Evolutionary conservation across 306 rosid species (phyloP).

Genomic region (Nissolia schottii): DNA sequence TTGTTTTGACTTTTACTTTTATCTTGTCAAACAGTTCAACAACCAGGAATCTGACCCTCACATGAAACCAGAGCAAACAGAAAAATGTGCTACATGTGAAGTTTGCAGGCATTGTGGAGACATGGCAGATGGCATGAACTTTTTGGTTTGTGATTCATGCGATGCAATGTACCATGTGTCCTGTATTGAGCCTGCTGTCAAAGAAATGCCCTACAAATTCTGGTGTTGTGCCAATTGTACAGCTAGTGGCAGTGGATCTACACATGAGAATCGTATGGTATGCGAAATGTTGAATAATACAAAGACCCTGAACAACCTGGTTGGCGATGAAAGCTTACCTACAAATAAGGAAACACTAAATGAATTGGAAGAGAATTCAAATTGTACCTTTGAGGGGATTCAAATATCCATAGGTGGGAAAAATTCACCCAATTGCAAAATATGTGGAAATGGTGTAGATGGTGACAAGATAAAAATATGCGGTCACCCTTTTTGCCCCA

Average conservation of each 20-base stretch:
- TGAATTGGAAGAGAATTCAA: conserved; percentile 50
- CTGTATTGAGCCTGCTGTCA: conserved; percentile 80
- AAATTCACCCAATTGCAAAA: conserved; percentile 38
- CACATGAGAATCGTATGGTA: conserved; percentile 67
- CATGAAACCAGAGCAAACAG: conserved; percentile 56
- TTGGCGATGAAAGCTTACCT: conserved; percentile 38
- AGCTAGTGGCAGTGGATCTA: conserved; percentile 49
- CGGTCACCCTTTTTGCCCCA: conserved; percentile 56
- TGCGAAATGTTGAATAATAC: conserved; percentile 64
- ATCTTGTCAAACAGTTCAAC: conserved; percentile 43
- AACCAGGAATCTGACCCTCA: conserved; percentile 47
- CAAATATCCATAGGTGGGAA: conserved; percentile 23
- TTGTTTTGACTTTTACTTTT: conserved; percentile 26
- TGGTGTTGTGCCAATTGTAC: conserved; percentile 82
- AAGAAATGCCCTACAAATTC: conserved; percentile 73
- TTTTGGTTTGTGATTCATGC: conserved; percentile 94
- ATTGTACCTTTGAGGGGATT: conserved; percentile 40
- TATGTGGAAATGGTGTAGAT: conserved; percentile 51
- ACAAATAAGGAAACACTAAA: conserved; percentile 37
- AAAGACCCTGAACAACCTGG: conserved; percentile 29
- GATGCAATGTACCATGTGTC: conserved; percentile 85
- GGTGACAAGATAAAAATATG: conserved; percentile 46
- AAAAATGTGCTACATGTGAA: conserved; percentile 34
- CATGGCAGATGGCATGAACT: conserved; percentile 67
- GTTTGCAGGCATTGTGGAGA: conserved; percentile 67